These are phyloP conservation scores for Bolboschoenus planiculmis DNA, from an alignment of 176 grass and related monocot genomes.

Conservation along the genomic window DNA sequence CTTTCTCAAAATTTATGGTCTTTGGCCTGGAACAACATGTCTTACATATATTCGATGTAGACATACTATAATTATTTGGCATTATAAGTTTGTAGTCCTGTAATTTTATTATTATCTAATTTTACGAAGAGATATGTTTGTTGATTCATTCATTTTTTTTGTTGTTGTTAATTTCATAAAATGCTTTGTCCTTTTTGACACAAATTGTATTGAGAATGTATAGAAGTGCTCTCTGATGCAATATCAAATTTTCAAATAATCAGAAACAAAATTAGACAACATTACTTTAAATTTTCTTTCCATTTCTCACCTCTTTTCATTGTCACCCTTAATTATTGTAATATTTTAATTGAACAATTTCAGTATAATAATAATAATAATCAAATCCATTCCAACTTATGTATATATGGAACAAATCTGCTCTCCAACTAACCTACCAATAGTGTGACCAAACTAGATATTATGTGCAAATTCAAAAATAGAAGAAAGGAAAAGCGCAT, in stretches of 20 bases:
- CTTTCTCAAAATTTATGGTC: neutral
- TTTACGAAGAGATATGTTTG: neutral
- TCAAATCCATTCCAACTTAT: neutral
- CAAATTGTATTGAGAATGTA: neutral
- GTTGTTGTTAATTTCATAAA: neutral
- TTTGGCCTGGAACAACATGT: too few relatives aligned
- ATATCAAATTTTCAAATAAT: neutral
- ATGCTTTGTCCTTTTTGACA: neutral
- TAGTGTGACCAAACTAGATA: neutral
- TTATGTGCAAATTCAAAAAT: neutral
- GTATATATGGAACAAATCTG: neutral
- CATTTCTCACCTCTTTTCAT: too few relatives aligned
- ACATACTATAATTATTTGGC: neutral
- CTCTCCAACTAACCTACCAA: neutral
- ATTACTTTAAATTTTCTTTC: too few relatives aligned
- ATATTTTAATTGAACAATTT: too few relatives aligned
- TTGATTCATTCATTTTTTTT: neutral
- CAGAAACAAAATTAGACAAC: too few relatives aligned
- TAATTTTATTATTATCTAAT: neutral
- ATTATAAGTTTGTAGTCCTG: neutral
- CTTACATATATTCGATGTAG: neutral
- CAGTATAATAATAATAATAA: neutral
- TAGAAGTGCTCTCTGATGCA: neutral
- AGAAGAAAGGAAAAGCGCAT: neutral
- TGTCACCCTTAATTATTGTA: too few relatives aligned